phyloP scores from a whole-genome alignment of 2,329 filamentous ascomycete species.

The Neonectria ditissima region DNA sequence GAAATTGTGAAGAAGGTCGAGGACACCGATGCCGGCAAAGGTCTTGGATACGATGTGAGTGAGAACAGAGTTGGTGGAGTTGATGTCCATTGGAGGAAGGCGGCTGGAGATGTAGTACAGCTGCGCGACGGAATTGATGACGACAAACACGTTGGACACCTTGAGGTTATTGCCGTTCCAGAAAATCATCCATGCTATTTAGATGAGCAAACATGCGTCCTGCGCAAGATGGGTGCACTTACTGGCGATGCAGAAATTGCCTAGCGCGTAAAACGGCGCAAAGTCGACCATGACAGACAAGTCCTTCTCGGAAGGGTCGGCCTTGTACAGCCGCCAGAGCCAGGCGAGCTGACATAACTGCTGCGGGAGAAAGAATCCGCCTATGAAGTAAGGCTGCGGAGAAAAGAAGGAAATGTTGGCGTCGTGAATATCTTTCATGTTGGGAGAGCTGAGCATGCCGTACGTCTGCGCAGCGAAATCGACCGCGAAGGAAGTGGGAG shows the following conservation, averaged over 20 bases:
- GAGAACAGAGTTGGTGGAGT: conserved; percentile 12
- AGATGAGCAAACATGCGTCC: no score
- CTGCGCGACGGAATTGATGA: no score
- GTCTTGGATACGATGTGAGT: conserved; percentile 21
- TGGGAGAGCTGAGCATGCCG: conserved; percentile 17
- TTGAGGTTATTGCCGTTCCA: no score
- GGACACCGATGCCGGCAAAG: conserved; percentile 17
- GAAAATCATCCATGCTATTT: no score
- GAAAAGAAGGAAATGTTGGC: conserved; percentile 22
- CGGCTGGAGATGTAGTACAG: background rate
- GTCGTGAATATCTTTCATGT: conserved; percentile 21
- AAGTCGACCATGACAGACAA: no score
- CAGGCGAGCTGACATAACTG: no score
- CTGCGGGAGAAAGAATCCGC: conserved; percentile 14
- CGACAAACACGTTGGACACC: no score
- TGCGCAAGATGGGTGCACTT: no score
- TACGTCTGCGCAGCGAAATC: conserved; percentile 14
- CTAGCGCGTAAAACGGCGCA: no score
- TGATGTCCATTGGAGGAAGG: conserved; percentile 14
- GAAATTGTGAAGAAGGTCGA: conserved; percentile 20
- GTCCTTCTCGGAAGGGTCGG: no score
- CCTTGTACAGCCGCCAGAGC: no score
- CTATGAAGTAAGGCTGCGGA: conserved; percentile 18
- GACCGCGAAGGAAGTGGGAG: conserved; percentile 15
- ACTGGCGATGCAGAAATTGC: no score